Percentiles rank a stretch among this genome's conserved stretches.
Conservation (phyloP, 768 basidiomycete species). For the Trametes cubensis region DNA sequence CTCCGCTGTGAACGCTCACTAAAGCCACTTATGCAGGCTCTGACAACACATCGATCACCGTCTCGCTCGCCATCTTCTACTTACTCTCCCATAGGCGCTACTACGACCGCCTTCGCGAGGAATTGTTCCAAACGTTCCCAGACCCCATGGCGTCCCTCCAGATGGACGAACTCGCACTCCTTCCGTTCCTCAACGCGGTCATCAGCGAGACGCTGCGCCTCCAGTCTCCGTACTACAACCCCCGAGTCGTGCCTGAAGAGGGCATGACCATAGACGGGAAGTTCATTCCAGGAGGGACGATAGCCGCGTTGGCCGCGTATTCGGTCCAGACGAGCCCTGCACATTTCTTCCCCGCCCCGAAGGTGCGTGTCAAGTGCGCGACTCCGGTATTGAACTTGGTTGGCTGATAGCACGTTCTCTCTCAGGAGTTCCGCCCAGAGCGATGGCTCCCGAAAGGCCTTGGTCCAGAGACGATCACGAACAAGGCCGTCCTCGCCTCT, state of each 20-base stretch:
- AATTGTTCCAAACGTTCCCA: constrained; percentile 35
- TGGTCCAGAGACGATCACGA: constrained; percentile 31
- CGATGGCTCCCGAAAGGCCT: constrained; percentile 38
- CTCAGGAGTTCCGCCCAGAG: constrained; percentile 34
- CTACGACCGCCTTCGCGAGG: constrained; percentile 31
- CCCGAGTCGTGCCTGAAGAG: constrained; percentile 33
- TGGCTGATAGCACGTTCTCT: too few species aligned
- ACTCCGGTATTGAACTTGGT: too few species aligned
- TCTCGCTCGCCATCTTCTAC: constrained; percentile 33
- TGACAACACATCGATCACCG: constrained; percentile 33
- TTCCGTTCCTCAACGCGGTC: constrained; percentile 41
- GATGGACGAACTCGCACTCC: constrained; percentile 23
- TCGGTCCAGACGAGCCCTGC: constrained; percentile 33
- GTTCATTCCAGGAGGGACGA: constrained; percentile 35
- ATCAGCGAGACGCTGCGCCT: constrained; percentile 39
- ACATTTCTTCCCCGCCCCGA: constrained; percentile 36
- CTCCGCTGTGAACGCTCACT: neutral
- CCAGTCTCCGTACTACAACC: constrained; percentile 35
- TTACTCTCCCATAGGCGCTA: constrained; percentile 28
- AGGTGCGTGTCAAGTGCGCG: too few species aligned
- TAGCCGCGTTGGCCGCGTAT: constrained; percentile 35
- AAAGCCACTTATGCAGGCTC: constrained; percentile 29
- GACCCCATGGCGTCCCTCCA: constrained; percentile 23
- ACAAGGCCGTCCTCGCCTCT: constrained; percentile 32
- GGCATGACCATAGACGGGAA: constrained; percentile 35